A percentile compares a stretch with the other conserved stretches of the same genome.
Evolutionary conservation across 352 stramenopile species (phyloP).

Genomic region (Globisporangium apiculatum): DNA sequence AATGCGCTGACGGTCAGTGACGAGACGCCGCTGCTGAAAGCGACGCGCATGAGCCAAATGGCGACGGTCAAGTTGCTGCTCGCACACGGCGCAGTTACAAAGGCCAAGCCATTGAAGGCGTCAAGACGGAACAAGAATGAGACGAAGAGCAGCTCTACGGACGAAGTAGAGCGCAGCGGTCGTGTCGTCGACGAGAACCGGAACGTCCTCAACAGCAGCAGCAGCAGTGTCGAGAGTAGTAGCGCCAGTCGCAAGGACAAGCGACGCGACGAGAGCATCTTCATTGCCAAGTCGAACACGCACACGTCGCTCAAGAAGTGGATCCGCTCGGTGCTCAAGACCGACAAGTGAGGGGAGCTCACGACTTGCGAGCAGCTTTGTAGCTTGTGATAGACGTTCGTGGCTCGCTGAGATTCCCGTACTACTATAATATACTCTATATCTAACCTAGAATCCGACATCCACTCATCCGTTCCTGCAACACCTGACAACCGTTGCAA

Average conservation of each 20-base stretch:
- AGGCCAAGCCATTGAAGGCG: conserved; percentile 15
- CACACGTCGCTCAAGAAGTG: conserved; percentile 67
- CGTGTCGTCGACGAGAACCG: conserved; percentile 9
- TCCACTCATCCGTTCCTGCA: too few relatives aligned
- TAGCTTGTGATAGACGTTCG: too few relatives aligned
- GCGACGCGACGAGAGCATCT: conserved; percentile 25
- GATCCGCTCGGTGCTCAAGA: conserved; percentile 59
- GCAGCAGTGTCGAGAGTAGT: conserved; percentile 24
- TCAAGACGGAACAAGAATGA: conserved; percentile 1
- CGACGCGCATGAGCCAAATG: conserved; percentile 76
- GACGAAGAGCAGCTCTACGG: conserved; percentile 15
- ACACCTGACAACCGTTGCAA: too few relatives aligned
- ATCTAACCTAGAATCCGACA: too few relatives aligned
- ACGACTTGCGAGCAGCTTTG: too few relatives aligned
- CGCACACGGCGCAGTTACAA: conserved; percentile 32
- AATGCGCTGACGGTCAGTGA: conserved; percentile 50
- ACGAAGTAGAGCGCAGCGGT: conserved; percentile 15
- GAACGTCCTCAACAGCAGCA: conserved; percentile 12
- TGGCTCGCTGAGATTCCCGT: too few relatives aligned
- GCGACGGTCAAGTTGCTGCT: conserved; percentile 71
- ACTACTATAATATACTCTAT: too few relatives aligned
- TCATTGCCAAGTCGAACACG: conserved; percentile 64
- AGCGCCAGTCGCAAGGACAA: conserved; percentile 7
- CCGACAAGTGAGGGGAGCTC: conserved; percentile 9
- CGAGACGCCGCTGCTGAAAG: conserved; percentile 73